These are phyloP conservation scores for Dissophora globulifera DNA, from an alignment of 192 early-diverging fungal species.

Conservation along the genomic window DNA sequence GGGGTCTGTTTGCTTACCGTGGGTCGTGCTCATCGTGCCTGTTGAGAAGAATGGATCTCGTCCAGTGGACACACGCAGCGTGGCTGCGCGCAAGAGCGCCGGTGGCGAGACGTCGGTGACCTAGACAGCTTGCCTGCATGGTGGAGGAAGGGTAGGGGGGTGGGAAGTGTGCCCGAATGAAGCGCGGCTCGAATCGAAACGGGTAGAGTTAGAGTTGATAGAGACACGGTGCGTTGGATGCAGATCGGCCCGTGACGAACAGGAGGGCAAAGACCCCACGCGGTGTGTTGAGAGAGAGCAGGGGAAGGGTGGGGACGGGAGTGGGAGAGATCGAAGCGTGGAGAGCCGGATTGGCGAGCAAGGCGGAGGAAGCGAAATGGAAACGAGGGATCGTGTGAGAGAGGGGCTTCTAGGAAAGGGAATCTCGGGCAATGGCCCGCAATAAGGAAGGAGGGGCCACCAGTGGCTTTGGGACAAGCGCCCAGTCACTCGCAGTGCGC, in stretches of 20 bases:
- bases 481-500: neutral
- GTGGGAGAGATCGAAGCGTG: neutral
- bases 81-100: slow-evolving; percentile 7
- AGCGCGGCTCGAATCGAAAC: no score
- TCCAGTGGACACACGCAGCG: slow-evolving; percentile 3
- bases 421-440: neutral
- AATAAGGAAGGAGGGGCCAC: no score
- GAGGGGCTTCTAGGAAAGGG: neutral
- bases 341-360: no score
- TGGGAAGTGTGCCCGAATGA: no score
- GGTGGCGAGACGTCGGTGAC: slow-evolving; percentile 17
- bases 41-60: slow-evolving; percentile 22
- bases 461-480: neutral
- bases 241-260: neutral
- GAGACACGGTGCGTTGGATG: neutral
- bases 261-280: no score
- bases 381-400: no score
- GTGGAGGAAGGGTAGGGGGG: no score
- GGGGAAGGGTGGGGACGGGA: no score
- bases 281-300: no score
- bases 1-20: slow-evolving; percentile 3
- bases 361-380: no score
- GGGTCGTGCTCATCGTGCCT: neutral
- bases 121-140: slow-evolving; percentile 42
- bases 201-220: no score